Conservation (phyloP, 352 stramenopile genomes). For the Discostella stelligera region DNA sequence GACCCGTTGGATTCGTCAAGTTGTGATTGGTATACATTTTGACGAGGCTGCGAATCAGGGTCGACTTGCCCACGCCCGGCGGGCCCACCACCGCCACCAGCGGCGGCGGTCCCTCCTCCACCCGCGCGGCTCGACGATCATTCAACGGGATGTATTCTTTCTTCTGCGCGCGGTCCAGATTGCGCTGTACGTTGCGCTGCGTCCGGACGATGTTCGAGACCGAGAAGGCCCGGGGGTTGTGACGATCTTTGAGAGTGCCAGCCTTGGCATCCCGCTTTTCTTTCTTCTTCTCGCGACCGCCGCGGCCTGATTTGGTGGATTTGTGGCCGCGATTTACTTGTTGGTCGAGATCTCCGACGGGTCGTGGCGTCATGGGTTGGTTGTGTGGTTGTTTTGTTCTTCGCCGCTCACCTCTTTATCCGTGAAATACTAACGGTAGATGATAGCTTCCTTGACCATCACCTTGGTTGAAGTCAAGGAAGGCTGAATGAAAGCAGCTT, state of each 20-base stretch:
- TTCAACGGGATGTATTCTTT: conserved; percentile 93
- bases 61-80: conserved; percentile 94
- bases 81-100: conserved; percentile 98
- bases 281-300: conserved; percentile 89
- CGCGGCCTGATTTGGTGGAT: conserved; percentile 87
- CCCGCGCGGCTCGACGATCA: conserved; percentile 70
- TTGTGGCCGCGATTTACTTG: conserved; percentile 74
- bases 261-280: conserved; percentile 84
- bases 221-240: conserved; percentile 95
- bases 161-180: conserved; percentile 94
- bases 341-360: conserved; percentile 20
- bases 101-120: conserved; percentile 90
- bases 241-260: conserved; percentile 89
- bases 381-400: neutral
- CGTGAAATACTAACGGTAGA: neutral
- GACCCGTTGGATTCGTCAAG: conserved; percentile 94
- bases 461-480: too few species aligned
- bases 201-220: conserved; percentile 94
- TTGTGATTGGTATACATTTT: conserved; percentile 99
- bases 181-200: conserved; percentile 95
- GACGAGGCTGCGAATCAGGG: conserved; percentile 96
- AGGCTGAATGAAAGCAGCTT: too few species aligned
- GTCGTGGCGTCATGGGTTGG: neutral
- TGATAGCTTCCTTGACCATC: too few species aligned
- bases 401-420: neutral